These are phyloP conservation scores for Neoarthrinium moseri DNA, from an alignment of 2,329 filamentous ascomycete genomes.

Conservation along the genomic window DNA sequence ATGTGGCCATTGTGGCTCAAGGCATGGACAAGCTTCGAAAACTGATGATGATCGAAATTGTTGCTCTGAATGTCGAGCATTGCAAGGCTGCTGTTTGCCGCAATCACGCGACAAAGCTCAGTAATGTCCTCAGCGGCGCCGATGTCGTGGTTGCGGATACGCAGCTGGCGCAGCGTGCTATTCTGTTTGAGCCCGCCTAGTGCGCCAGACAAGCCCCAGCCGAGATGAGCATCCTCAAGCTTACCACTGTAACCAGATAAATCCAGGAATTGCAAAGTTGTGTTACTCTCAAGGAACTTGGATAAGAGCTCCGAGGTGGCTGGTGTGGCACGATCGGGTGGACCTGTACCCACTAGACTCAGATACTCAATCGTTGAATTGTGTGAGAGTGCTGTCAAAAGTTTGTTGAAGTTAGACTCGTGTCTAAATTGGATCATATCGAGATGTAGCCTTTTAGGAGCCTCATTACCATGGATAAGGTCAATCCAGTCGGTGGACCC, in stretches of 20 bases:
- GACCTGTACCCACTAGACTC: constrained; percentile 54
- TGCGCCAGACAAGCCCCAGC: constrained; percentile 50
- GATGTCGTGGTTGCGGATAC: constrained; percentile 56
- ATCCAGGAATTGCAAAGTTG: constrained; percentile 51
- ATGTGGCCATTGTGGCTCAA: constrained; percentile 26
- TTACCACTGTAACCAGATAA: constrained; percentile 57
- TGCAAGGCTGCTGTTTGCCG: constrained; percentile 45
- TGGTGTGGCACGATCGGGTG: constrained; percentile 42
- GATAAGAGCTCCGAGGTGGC: constrained; percentile 48
- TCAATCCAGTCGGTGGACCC: constrained; percentile 50
- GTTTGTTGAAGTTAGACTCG: constrained; percentile 49
- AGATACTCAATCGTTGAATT: constrained; percentile 51
- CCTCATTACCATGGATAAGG: constrained; percentile 44
- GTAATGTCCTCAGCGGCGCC: constrained; percentile 35
- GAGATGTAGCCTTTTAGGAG: constrained; percentile 49
- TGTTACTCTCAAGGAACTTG: constrained; percentile 50
- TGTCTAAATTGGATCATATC: constrained; percentile 58
- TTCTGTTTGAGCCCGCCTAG: constrained; percentile 47
- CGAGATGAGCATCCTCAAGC: constrained; percentile 56
- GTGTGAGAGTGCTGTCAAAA: constrained; percentile 48
- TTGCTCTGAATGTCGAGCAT: constrained; percentile 57
- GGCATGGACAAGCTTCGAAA: constrained; percentile 25
- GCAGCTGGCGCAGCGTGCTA: constrained; percentile 45
- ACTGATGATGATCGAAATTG: constrained; percentile 43
- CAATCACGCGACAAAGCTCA: constrained; percentile 48